These are phyloP conservation scores for Cardiospermum halicacabum DNA, from an alignment of 345 rosid genomes.

Conservation along the genomic window DNA sequence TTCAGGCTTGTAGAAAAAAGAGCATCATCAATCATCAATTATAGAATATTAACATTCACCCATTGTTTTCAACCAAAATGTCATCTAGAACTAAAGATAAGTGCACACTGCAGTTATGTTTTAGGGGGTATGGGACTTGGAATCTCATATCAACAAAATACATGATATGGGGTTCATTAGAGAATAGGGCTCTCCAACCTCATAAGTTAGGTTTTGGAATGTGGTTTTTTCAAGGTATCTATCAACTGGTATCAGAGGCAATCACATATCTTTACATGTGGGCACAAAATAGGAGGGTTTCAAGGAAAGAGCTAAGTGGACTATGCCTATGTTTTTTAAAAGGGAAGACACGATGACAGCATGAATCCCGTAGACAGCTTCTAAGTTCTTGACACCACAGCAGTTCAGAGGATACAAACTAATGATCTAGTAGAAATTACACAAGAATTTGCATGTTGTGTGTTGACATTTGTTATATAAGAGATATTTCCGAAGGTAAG, in stretches of 20 bases:
- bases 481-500: background rate
- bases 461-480: background rate
- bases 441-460: background rate
- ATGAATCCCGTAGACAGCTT: background rate
- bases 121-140: too few species aligned
- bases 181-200: too few species aligned
- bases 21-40: background rate
- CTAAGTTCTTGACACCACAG: background rate
- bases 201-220: too few species aligned
- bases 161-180: too few species aligned
- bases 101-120: background rate
- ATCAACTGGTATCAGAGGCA: too few species aligned
- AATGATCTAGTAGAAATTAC: background rate
- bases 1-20: background rate
- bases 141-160: too few species aligned
- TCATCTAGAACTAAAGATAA: background rate
- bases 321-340: background rate
- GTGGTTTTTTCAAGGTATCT: too few species aligned
- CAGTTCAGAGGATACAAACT: background rate
- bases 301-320: background rate
- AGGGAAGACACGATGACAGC: background rate
- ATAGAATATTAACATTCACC: background rate
- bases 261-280: too few species aligned
- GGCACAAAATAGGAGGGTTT: too few species aligned
- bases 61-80: background rate